Base-by-base conservation (phyloP, 2,329 filamentous ascomycete species). In the Penicillium sp. region DNA sequence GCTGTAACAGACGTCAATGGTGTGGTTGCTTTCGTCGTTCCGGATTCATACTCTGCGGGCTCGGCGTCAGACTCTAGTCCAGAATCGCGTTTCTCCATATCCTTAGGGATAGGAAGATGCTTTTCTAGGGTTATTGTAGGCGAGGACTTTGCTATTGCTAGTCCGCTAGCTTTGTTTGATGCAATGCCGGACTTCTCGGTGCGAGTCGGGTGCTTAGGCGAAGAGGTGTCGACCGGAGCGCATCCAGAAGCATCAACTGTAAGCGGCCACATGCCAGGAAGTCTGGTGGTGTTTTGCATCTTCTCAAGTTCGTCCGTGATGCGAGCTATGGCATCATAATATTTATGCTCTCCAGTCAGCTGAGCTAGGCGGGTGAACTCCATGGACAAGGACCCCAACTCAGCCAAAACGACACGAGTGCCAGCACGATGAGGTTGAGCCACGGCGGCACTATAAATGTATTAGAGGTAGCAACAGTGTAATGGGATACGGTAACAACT, bases 301-400 rank as follows among this genome's bases (percentile, higher is more conserved):
- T 87, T 82, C 60, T 91, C 83, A 24, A 97, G 80, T 7, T 86
- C 87, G 67, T 96, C 80, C 18, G 90, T 95, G 65, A 97, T 89
- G 59, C 91, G 86, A 49, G 90, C 89, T 59, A 96, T 81, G 16
- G 91, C 91, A 74, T 96, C 92, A 68, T 95, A 97, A 74, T 95
- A 97, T 69, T 87, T 91, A 63, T 87, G 74, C 59, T 93, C 79
- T 57, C 85, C 84, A 0, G 92, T 96, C 61, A 97, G 77, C 71
- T 97, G 92, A 8, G 91, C 89, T 46, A 97, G 80, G 16, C 91
- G 84, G 1, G 91, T 96, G 70, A 97, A 96, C 70, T 97, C 92
- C 78, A 97, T 81, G 8, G 87, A 87, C 60, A 97, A 77, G 11
- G 89, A 90, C 1, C 88, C 92, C 30, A 94, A 71, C 71, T 94